Evolutionary conservation across 441 rosid genomes (phyloP).

Genomic region (Euphorbia schlechtendalii): DNA sequence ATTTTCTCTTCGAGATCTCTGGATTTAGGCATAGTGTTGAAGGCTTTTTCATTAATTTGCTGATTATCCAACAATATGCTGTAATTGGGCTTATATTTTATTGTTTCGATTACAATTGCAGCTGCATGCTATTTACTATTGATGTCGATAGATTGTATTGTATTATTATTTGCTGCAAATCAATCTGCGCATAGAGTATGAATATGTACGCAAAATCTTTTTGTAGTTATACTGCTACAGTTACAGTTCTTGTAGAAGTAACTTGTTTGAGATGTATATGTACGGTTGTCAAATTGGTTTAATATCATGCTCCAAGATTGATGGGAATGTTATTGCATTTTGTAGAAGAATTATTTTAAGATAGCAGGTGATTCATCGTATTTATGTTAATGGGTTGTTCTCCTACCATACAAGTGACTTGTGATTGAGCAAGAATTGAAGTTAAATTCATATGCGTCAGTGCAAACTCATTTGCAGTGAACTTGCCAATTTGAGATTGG

Average conservation of each 20-base stretch:
- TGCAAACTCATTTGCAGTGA: background rate
- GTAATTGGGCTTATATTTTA: background rate
- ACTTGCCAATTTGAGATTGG: no score
- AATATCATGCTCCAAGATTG: no score
- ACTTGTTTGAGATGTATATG: background rate
- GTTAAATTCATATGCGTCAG: background rate
- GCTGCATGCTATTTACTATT: background rate
- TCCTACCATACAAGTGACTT: background rate
- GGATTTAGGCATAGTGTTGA: background rate
- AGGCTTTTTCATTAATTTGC: background rate
- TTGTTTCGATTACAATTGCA: background rate
- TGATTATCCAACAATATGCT: no score
- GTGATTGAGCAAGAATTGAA: background rate
- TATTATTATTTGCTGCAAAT: no score
- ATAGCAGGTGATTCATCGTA: background rate
- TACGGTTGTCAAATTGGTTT: background rate
- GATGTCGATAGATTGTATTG: background rate
- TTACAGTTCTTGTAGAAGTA: background rate
- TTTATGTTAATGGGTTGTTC: background rate
- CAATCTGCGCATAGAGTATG: no score
- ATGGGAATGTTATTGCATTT: background rate
- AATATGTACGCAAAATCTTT: background rate
- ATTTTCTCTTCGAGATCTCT: background rate
- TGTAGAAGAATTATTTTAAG: background rate
- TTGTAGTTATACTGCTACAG: background rate